Conservation (phyloP, 768 basidiomycete genomes). For the Lenzites betulinus region DNA sequence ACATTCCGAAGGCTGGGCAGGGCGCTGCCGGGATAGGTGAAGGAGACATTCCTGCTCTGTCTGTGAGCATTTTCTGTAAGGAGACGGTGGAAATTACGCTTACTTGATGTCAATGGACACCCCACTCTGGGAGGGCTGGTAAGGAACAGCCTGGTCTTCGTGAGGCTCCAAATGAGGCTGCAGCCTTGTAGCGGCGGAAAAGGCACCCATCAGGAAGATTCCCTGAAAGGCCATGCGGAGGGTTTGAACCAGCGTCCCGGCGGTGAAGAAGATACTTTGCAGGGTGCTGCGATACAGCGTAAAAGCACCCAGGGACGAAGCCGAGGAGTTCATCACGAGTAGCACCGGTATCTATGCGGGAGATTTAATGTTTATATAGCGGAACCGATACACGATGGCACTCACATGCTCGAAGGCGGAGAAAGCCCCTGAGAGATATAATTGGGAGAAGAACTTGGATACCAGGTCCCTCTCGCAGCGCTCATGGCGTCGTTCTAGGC, state of each 20-base stretch:
- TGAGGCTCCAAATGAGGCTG: conserved; percentile 67
- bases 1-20: conserved; percentile 71
- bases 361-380: background rate
- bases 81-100: conserved; percentile 18
- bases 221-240: conserved; percentile 79
- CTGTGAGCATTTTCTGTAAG: conserved; percentile 13
- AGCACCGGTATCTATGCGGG: conserved; percentile 67
- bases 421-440: conserved; percentile 62
- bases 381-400: conserved; percentile 12
- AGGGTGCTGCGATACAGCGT: conserved; percentile 80
- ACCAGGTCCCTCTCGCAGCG: conserved; percentile 24
- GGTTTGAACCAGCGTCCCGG: conserved; percentile 62
- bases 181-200: conserved; percentile 73
- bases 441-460: conserved; percentile 19
- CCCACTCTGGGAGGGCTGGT: conserved; percentile 52
- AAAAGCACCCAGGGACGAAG: conserved; percentile 78
- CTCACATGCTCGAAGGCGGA: conserved; percentile 71
- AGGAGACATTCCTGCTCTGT: conserved; percentile 56
- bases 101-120: conserved; percentile 74
- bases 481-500: conserved; percentile 50
- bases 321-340: conserved; percentile 69
- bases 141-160: conserved; percentile 52
- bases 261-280: conserved; percentile 67
- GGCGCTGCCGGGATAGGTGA: conserved; percentile 76
- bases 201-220: conserved; percentile 86